Evolutionary conservation across 2,329 filamentous ascomycete genomes (phyloP), one percentile per base, ranked within the genome.

Genomic region (Pseudogymnoascus sp.): DNA sequence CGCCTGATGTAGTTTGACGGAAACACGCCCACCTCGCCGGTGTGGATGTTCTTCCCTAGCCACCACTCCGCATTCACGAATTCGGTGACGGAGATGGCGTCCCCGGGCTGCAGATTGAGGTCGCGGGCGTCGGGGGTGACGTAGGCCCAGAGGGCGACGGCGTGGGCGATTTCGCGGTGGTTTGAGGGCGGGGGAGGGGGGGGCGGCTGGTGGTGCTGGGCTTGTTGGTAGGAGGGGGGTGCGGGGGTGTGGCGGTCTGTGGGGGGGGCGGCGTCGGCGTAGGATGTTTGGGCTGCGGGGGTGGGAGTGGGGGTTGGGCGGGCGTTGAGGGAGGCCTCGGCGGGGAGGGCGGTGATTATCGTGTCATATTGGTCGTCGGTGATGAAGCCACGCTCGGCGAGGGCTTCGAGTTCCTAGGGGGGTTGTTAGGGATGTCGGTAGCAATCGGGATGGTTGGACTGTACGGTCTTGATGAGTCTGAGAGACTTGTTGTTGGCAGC

Each of bases 51-150:
- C 70, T 84, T 85, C 69, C 93, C 93, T 81, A 91, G 88, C 91
- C 92, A 97, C 93, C 93, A 97, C 77, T 97, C 93, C 66, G 88
- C 86, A 77, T 97, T 97, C 88, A 96, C 95, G 79, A 96, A 93
- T 77, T 96, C 91, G 68, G 86, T 84, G 21, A 97, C 89, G 64
- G 85, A 83, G 69, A 97, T 82, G 67, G 82, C 81, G 77, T 97
- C 93, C 72, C 93, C 88, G 66, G 88, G 87, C 72, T 91, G 85
- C 65, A 97, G 85, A 2, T 84, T 85, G 67, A 96, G 81, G 74
- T 97, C 93, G 65, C 91, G 91, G 3, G 87, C 83, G 73, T 96
- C 93, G 38, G 56, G 75, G 7, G 88, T 90, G 35, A 82, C 83
- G 79, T 97, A 97, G 66, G 84, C 83, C 79, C 96, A 97, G 59